Conservation (phyloP, 1,139 yeast genomes). For the Blastobotrys proliferans region DNA sequence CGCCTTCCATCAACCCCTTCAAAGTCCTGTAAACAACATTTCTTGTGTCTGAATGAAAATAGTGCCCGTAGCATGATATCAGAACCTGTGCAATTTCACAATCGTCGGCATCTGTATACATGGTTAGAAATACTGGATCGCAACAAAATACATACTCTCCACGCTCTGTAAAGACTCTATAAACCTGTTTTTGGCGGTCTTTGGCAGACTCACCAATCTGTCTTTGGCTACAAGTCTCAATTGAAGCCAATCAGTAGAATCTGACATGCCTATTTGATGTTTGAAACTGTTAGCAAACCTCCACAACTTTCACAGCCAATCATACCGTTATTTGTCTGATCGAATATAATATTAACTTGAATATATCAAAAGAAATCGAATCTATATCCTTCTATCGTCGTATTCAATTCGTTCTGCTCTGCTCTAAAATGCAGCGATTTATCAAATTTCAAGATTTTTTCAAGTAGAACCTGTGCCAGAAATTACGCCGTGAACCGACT, state of each 20-base stretch:
- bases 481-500: neutral
- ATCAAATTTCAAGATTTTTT: neutral
- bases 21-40: constrained; percentile 12
- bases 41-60: constrained; percentile 15
- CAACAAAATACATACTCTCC: constrained; percentile 7
- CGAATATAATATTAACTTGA: too few species aligned
- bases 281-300: neutral
- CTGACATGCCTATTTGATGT: constrained; percentile 1
- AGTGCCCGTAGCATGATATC: constrained; percentile 13
- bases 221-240: constrained; percentile 8
- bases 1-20: constrained; percentile 5
- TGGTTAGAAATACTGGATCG: neutral
- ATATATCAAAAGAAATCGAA: too few species aligned
- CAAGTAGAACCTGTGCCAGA: too few species aligned
- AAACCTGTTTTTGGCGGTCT: constrained; percentile 7
- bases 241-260: constrained; percentile 12
- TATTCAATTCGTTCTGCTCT: neutral
- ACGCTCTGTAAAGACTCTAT: constrained; percentile 11
- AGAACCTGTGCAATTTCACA: constrained; percentile 13
- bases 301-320: too few species aligned
- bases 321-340: too few species aligned
- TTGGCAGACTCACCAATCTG: constrained; percentile 7
- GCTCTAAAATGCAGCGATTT: neutral
- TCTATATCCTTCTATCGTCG: neutral
- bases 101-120: constrained; percentile 3